These are phyloP conservation scores for Euptelea pleiosperma DNA, from an alignment of 164 flowering plant genomes.

Conservation along the genomic window DNA sequence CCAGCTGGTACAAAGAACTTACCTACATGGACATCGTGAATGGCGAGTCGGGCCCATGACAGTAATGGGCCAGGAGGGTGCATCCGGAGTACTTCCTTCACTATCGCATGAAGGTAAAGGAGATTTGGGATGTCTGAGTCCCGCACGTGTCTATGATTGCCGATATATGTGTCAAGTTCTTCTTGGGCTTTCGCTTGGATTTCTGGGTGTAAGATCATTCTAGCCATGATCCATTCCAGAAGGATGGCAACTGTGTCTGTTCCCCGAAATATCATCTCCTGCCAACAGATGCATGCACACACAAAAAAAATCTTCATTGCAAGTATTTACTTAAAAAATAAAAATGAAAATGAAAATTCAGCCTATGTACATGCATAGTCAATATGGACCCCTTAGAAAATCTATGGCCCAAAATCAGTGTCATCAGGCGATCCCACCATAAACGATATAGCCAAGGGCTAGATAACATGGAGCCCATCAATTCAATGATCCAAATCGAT, in stretches of 20 bases:
- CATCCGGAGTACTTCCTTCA: conserved; percentile 70
- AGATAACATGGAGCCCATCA: too few relatives aligned
- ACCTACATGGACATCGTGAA: conserved; percentile 60
- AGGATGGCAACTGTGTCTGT: conserved; percentile 75
- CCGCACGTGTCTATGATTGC: conserved; percentile 36
- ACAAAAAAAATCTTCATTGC: too few relatives aligned
- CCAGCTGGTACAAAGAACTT: conserved; percentile 65
- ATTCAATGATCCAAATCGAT: too few relatives aligned
- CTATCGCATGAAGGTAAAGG: conserved; percentile 60
- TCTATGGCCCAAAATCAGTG: too few relatives aligned
- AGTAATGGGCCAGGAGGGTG: conserved; percentile 90
- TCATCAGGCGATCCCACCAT: too few relatives aligned
- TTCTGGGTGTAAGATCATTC: conserved; percentile 68
- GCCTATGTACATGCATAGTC: not conserved
- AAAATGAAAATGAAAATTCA: not conserved
- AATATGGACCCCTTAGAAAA: too few relatives aligned
- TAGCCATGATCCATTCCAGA: conserved; percentile 75
- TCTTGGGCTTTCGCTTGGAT: conserved; percentile 59
- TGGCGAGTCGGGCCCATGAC: conserved; percentile 84
- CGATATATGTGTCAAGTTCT: conserved; percentile 49
- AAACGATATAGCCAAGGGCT: too few relatives aligned
- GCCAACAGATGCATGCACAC: not conserved
- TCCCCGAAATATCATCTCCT: conserved; percentile 86
- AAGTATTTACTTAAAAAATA: too few relatives aligned
- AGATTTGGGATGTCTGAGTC: conserved; percentile 63